These are phyloP conservation scores for Daldinia sp. DNA, from an alignment of 2,329 filamentous ascomycete genomes.

Conservation along the genomic window DNA sequence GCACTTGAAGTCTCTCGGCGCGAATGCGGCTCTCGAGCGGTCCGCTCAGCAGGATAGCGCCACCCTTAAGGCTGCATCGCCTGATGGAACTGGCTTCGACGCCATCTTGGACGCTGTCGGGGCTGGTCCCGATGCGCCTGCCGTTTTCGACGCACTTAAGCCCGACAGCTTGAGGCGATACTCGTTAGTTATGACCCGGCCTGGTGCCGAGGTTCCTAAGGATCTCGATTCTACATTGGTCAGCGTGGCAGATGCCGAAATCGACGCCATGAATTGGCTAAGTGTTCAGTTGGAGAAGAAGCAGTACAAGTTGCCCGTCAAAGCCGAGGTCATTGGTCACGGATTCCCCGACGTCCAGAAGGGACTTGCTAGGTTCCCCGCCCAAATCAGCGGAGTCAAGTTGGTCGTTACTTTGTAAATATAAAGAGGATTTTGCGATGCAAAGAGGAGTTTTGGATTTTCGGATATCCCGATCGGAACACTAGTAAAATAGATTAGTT, in stretches of 20 bases:
- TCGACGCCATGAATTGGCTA: conserved; percentile 20
- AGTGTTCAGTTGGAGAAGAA: conserved; percentile 37
- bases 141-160: conserved; percentile 42
- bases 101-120: conserved; percentile 48
- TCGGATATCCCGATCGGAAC: too few species aligned
- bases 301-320: conserved; percentile 40
- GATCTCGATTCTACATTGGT: conserved; percentile 40
- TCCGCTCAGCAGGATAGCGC: conserved; percentile 24
- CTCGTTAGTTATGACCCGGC: conserved; percentile 43
- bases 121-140: conserved; percentile 36
- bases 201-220: conserved; percentile 38
- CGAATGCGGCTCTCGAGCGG: conserved; percentile 33
- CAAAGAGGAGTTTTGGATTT: neutral
- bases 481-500: too few species aligned
- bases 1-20: conserved; percentile 37
- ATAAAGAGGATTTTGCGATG: too few species aligned
- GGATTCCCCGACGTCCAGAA: conserved; percentile 41
- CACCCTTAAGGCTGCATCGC: conserved; percentile 36
- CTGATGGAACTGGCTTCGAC: conserved; percentile 44
- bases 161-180: conserved; percentile 44
- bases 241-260: conserved; percentile 30
- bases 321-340: conserved; percentile 37
- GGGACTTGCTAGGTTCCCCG: conserved; percentile 27
- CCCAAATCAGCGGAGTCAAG: conserved; percentile 22
- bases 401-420: conserved; percentile 23